Evolutionary conservation across 2,329 filamentous ascomycete genomes (phyloP), one percentile per base, ranked within the genome.

Genomic region (Fusarium sp.): DNA sequence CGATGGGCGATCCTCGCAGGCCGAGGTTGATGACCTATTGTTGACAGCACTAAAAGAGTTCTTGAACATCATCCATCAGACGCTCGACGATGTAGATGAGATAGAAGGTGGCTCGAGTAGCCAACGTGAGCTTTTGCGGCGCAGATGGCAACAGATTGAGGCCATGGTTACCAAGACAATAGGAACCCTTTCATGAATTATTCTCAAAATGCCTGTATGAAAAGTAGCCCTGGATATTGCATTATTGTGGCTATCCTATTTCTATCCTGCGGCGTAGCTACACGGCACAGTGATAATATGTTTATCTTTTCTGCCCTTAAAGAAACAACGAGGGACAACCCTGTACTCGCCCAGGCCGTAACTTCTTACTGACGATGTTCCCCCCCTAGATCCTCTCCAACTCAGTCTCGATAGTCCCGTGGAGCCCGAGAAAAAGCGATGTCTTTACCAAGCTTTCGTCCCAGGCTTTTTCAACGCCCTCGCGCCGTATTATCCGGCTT

Each of bases 1-100:
- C 35, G 85, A 83, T 8, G 83, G 84, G 3, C 82, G 84, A 32
- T 83, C 83, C 14, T 82, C 84, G 41, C 84, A 87, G 70, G 73
- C 20, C 7, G 77, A 79, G 42, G 84, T 84, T 4, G 73, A 80
- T 38, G 62, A 54, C 17, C 18, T 85, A 33, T 67, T 88, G 15
- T 52, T 77, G 7, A 74, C 73, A 27, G 70, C 86, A 11, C 59
- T 87, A 42, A 73, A 73, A 12, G 81, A 81, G 55, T 84, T 83
- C 56, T 73, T 78, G 35, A 72, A 56, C 7, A 77, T 73, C 27
- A 77, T 81, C 13, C 68, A 77, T 9, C 76, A 73, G 44, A 80
- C 64, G 17, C 69, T 83, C 8, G 67, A 70, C 18, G 75, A 77
- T 18, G 70, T 84, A 13, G 76, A 78, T 20, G 75, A 77, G 50